Conservation (phyloP, 148 eudicot species). For the Pharnaceum exiguum region DNA sequence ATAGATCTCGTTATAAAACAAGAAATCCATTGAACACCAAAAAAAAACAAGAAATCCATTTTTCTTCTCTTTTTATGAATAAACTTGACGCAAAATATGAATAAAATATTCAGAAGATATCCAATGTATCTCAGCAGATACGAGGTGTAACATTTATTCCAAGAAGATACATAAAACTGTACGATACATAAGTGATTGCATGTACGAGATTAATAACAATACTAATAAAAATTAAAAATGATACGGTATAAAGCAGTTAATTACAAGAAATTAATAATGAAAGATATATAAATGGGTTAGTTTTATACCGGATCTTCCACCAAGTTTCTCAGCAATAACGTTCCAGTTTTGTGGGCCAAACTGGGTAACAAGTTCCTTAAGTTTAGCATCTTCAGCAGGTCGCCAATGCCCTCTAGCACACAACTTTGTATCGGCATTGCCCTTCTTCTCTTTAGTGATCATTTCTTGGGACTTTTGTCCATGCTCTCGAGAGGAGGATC, state of each 20-base stretch:
- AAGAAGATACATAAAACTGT: too few relatives aligned
- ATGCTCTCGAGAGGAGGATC: background rate
- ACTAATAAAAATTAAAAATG: background rate
- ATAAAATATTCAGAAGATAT: too few relatives aligned
- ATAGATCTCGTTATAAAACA: too few relatives aligned
- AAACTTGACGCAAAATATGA: background rate
- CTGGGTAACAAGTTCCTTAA: slow-evolving; percentile 52
- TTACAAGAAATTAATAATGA: background rate
- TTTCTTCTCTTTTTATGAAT: background rate
- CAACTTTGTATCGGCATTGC: slow-evolving; percentile 20
- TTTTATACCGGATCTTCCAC: slow-evolving; percentile 55
- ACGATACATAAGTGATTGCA: too few relatives aligned
- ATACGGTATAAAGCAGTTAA: background rate
- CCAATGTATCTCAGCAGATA: too few relatives aligned
- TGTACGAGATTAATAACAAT: too few relatives aligned
- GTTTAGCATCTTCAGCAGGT: slow-evolving; percentile 63
- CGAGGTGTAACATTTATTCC: too few relatives aligned
- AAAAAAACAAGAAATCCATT: background rate
- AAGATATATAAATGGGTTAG: background rate
- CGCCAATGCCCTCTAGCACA: slow-evolving; percentile 79
- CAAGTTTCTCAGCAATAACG: slow-evolving; percentile 56
- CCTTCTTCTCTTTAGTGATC: background rate
- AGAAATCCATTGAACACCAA: too few relatives aligned
- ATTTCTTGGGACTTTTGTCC: slow-evolving; percentile 4
- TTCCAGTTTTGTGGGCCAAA: slow-evolving; percentile 82